Conservation (phyloP, 805 yeast species). For the Metschnikowia proteae region DNA sequence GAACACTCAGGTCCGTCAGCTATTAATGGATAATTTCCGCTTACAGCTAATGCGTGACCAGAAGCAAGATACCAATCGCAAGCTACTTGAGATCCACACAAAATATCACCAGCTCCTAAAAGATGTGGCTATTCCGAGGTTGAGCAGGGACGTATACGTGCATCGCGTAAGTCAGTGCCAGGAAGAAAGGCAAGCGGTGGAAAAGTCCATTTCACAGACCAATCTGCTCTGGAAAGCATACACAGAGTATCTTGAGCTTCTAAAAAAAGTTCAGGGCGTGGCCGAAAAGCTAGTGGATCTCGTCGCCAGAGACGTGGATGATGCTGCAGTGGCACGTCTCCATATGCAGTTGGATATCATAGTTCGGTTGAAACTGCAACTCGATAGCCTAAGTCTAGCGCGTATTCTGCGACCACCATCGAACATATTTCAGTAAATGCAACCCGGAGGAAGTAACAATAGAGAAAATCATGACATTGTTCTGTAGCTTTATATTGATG, state of each 20-base stretch:
- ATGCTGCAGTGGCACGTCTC: constrained; percentile 9
- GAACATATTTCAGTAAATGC: not conserved
- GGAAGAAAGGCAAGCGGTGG: not conserved
- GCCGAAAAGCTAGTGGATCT: constrained; percentile 4
- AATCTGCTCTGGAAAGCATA: constrained; percentile 13
- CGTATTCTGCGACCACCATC: not conserved
- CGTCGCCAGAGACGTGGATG: constrained; percentile 6
- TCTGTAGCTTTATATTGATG: not conserved
- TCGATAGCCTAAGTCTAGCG: not conserved
- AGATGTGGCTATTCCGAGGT: constrained; percentile 25
- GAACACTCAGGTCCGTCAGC: constrained; percentile 20
- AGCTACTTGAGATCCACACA: constrained; percentile 21
- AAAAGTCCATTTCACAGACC: constrained; percentile 1
- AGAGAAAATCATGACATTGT: not conserved
- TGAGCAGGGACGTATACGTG: constrained; percentile 21
- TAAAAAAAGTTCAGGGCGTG: constrained; percentile 7
- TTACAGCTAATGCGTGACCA: constrained; percentile 20
- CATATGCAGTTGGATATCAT: constrained; percentile 14
- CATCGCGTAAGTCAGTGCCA: constrained; percentile 5
- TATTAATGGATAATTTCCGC: constrained; percentile 28
- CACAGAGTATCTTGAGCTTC: constrained; percentile 6
- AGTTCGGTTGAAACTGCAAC: constrained; percentile 7
- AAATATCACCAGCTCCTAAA: constrained; percentile 31
- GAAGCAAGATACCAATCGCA: constrained; percentile 22
- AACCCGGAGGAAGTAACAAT: not conserved